phyloP scores from a whole-genome alignment of 345 rosid species.

The Murraya koenigii region DNA sequence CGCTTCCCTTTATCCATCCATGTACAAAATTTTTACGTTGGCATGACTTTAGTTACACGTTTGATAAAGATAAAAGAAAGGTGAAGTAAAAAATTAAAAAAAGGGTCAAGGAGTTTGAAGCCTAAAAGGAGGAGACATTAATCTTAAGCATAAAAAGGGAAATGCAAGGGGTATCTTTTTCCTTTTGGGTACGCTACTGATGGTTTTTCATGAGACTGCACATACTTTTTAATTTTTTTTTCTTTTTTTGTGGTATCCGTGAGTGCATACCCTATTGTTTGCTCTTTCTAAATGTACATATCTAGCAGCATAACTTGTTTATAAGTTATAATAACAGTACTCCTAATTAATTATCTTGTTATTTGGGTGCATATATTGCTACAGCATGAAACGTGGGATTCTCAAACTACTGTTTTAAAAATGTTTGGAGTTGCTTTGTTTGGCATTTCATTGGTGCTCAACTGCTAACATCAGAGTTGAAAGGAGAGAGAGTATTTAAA shows the following conservation, averaged over 20 bases:
- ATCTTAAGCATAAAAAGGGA: conserved; percentile 19
- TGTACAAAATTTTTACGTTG: background rate
- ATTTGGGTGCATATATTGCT: no score
- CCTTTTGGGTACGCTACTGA: conserved; percentile 18
- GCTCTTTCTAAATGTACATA: background rate
- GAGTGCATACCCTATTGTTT: conserved; percentile 12
- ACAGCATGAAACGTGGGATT: no score
- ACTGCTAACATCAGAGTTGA: no score
- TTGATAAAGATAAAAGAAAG: conserved; percentile 1
- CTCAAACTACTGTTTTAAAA: no score
- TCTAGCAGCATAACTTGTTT: background rate
- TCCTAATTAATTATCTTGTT: background rate
- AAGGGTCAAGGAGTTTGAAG: background rate
- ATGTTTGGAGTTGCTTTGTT: no score
- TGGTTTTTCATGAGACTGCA: conserved; percentile 34
- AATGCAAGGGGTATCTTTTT: background rate
- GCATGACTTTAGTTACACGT: conserved; percentile 14
- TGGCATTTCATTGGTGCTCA: no score
- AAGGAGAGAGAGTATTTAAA: no score
- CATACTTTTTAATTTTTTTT: conserved; percentile 19
- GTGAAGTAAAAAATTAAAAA: background rate
- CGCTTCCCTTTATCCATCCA: background rate
- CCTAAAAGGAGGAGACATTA: conserved; percentile 19
- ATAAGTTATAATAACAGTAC: background rate
- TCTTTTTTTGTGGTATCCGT: conserved; percentile 21